phyloP scores from a whole-genome alignment of 768 basidiomycete species.

The Mycena chlorophos region DNA sequence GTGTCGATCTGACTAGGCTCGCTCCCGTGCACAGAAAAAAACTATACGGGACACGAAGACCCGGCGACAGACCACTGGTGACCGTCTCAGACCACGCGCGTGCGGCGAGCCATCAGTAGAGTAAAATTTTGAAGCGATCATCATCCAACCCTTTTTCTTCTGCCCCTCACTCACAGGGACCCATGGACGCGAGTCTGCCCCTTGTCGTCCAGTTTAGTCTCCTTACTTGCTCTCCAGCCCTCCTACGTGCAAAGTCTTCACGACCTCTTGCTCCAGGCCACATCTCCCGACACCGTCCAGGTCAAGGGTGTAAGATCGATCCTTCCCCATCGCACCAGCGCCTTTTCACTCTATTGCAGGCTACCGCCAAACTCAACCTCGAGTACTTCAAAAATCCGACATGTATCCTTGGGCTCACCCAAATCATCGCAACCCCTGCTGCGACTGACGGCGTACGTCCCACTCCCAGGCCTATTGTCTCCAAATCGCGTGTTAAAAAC shows the following conservation, averaged over 20 bases:
- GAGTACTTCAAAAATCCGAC: constrained; percentile 89
- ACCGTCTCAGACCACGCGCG: no score
- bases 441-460: constrained; percentile 69
- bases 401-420: constrained; percentile 90
- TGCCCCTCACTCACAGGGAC: constrained; percentile 38
- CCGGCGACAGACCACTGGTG: no score
- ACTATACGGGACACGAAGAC: background rate
- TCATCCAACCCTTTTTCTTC: constrained; percentile 27
- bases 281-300: constrained; percentile 82
- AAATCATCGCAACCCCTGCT: constrained; percentile 82
- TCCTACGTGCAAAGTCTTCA: constrained; percentile 80
- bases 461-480: constrained; percentile 12
- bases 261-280: constrained; percentile 80
- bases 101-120: no score
- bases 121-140: no score
- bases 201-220: constrained; percentile 24
- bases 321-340: constrained; percentile 12
- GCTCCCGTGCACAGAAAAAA: background rate
- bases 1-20: background rate
- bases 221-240: constrained; percentile 44
- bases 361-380: constrained; percentile 86
- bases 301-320: constrained; percentile 87
- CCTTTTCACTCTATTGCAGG: constrained; percentile 46
- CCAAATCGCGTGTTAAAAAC: constrained; percentile 5
- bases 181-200: constrained; percentile 45